These are phyloP conservation scores for Lathyrus tuberosus DNA, from an alignment of 306 rosid species.

Conservation along the genomic window DNA sequence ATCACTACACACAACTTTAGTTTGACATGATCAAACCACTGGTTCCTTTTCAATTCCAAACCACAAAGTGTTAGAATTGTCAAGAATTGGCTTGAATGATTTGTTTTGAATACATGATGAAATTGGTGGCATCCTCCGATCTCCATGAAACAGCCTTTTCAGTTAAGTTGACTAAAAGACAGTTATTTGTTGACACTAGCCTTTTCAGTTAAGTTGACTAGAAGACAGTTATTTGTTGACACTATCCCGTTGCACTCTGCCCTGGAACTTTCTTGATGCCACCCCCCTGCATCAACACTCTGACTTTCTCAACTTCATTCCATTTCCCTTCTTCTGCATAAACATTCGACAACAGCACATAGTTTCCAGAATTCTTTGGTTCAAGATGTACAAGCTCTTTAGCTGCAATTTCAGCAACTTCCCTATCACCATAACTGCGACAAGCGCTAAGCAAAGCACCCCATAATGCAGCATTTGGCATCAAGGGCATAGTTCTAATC, in stretches of 20 bases:
- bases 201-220: background rate
- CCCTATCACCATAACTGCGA: conserved; percentile 65
- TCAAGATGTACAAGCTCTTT: conserved; percentile 70
- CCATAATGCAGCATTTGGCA: conserved; percentile 80
- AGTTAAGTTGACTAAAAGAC: background rate
- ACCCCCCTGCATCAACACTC: conserved; percentile 59
- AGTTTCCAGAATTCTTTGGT: conserved; percentile 85
- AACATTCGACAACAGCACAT: conserved; percentile 71
- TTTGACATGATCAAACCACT: background rate
- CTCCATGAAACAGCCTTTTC: background rate
- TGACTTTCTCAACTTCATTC: conserved; percentile 81
- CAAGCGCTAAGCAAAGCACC: conserved; percentile 87
- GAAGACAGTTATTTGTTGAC: background rate
- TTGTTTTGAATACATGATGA: conserved; percentile 15
- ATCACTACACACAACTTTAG: background rate
- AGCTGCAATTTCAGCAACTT: conserved; percentile 62
- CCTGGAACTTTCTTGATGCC: conserved; percentile 68
- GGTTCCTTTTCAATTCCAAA: conserved; percentile 18
- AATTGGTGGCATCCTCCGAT: conserved; percentile 22
- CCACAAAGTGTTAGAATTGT: background rate
- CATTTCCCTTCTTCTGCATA: conserved; percentile 83
- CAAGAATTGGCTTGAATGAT: background rate
- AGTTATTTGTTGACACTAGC: conserved; percentile 24
- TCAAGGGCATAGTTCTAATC: conserved; percentile 70
- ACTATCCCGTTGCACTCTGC: conserved; percentile 65